Evolutionary conservation across 2,329 filamentous ascomycete species (phyloP), one percentile per base, ranked within the genome.

Genomic region (Colletotrichum tabaci): DNA sequence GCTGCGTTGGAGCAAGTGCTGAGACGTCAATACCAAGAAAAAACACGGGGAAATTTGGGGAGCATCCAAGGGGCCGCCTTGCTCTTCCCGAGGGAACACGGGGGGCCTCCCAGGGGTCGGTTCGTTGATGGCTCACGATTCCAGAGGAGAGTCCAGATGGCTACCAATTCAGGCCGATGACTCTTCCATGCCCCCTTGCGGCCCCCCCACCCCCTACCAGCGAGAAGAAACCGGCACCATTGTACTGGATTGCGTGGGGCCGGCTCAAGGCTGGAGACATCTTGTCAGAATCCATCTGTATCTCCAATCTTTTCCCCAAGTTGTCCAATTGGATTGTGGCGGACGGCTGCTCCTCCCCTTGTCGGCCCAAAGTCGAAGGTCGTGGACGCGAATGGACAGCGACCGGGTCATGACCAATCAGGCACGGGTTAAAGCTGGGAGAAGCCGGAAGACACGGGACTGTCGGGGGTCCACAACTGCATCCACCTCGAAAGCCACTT

Each of bases 191-290:
- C 23, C 55, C 55, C 53, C 30, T n/a, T 38, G 7, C 50, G 18
- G 26, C 42, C 40, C 26, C 40, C 9, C 42, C 42, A 23, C 18
- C 49, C 64, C 65, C 53, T 13, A 26, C 38, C 44, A 57, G 70
- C 70, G 70, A 72, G 70, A 71, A 72, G 61, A 72, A 72, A 71
- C 61, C 67, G 70, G 70, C 70, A 66, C 70, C 70, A 66, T 10
- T 50, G 55, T 26, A 49, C 56, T 71, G 67, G 71, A 60, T 67
- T 65, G 47, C 60, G 55, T 64, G 60, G 69, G 60, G 66, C 50
- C 58, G 52, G 16, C 38, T 61, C 58, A 58, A 67, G 57, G 52
- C 52, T 26, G 46, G 44, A 62, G 46, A 21, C 46, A 3, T 42
- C 26, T 30, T 50, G 44, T 23, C 50, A 63, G 61, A 52, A 35